A percentile compares a stretch with the other conserved stretches of the same genome.
Evolutionary conservation across 306 rosid species (phyloP).

Genomic region (Urtica urens): DNA sequence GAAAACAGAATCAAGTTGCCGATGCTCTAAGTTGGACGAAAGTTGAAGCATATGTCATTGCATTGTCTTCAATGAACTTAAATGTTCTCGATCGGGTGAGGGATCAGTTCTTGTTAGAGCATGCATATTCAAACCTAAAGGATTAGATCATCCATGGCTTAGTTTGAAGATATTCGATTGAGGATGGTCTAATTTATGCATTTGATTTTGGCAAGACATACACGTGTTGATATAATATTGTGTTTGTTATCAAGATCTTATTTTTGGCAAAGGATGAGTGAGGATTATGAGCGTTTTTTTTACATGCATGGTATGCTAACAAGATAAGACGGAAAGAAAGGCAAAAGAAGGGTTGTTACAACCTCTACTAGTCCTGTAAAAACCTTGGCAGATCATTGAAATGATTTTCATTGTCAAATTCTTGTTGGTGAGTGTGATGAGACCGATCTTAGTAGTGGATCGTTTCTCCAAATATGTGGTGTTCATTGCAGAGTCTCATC

Average conservation of each 20-base stretch:
- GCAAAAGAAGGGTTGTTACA: neutral
- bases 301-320: neutral
- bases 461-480: neutral
- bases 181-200: neutral
- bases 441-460: neutral
- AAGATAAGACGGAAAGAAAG: neutral
- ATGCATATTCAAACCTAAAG: neutral
- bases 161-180: neutral
- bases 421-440: neutral
- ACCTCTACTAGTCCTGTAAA: neutral
- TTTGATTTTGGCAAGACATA: neutral
- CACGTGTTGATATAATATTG: neutral
- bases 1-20: neutral
- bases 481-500: neutral
- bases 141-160: neutral
- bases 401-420: conserved; percentile 3
- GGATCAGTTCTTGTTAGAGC: neutral
- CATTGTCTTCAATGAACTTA: neutral
- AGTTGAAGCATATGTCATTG: too few species aligned
- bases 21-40: neutral
- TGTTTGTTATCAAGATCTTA: neutral
- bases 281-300: neutral
- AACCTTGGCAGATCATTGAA: neutral
- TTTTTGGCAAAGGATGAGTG: neutral
- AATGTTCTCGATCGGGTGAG: neutral